Percentiles rank a stretch among this genome's conserved stretches.
These are phyloP conservation scores for Exophiala calicioides DNA, from an alignment of 2,329 filamentous ascomycete species.

Conservation along the genomic window DNA sequence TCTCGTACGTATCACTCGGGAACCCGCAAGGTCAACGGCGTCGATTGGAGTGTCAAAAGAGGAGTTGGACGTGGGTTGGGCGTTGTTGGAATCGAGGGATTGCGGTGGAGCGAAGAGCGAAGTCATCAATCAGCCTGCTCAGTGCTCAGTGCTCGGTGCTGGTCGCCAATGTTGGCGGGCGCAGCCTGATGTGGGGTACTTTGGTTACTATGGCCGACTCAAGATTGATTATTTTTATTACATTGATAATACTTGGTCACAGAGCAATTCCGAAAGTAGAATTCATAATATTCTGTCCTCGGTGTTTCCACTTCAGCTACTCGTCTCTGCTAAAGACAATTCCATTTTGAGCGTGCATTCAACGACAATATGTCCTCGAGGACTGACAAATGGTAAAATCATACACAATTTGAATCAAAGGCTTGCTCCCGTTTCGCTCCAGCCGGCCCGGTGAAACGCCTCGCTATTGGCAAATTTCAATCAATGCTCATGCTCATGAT, in stretches of 20 bases:
- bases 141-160: too few relatives aligned
- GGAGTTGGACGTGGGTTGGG: too few relatives aligned
- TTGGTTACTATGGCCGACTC: not conserved
- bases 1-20: too few relatives aligned
- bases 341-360: too few relatives aligned
- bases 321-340: not conserved
- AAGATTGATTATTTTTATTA: not conserved
- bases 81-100: too few relatives aligned
- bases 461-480: conserved; percentile 44
- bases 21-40: not conserved
- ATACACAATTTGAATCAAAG: conserved; percentile 2
- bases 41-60: not conserved
- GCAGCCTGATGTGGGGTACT: conserved; percentile 10
- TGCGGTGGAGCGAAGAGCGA: too few relatives aligned
- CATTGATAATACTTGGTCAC: too few relatives aligned
- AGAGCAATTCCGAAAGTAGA: too few relatives aligned
- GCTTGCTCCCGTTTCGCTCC: too few relatives aligned
- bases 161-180: not conserved
- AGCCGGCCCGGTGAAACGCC: conserved; percentile 6
- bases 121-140: not conserved
- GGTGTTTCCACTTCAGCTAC: not conserved
- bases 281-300: too few relatives aligned
- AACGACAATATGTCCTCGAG: too few relatives aligned
- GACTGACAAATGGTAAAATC: too few relatives aligned
- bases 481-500: conserved; percentile 98